Percentiles rank a stretch among this genome's conserved stretches.
phyloP scores from a whole-genome alignment of 768 basidiomycete genomes.

The Candolleomyces eurysporus region DNA sequence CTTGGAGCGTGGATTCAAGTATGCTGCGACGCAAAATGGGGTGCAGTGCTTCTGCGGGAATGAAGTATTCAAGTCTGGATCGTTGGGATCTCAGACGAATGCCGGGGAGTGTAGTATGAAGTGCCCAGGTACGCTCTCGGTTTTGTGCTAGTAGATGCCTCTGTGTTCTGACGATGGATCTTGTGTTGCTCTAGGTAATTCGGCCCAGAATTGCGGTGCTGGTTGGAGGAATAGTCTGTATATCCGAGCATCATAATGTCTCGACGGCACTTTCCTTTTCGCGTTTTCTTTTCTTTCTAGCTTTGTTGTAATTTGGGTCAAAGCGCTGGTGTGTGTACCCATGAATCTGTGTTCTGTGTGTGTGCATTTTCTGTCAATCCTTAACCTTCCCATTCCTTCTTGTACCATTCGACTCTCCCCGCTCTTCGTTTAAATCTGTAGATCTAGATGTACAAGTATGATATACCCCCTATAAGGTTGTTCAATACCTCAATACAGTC shows the following conservation, averaged over 20 bases:
- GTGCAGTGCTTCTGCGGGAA: conserved; percentile 35
- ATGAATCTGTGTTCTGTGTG: too few species aligned
- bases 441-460: too few species aligned
- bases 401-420: too few species aligned
- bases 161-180: background rate
- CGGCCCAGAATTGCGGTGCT: background rate
- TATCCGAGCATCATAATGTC: background rate
- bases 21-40: conserved; percentile 35
- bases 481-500: too few species aligned
- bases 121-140: conserved; percentile 28
- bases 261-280: background rate
- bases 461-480: too few species aligned
- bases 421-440: too few species aligned
- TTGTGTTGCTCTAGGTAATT: conserved; percentile 21
- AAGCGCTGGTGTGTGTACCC: too few species aligned
- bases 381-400: too few species aligned
- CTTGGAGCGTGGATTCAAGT: conserved; percentile 21
- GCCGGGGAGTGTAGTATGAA: conserved; percentile 25
- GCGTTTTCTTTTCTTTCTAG: background rate
- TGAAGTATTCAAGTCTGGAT: conserved; percentile 19
- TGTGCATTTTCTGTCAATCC: too few species aligned
- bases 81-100: conserved; percentile 13
- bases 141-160: background rate
- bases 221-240: conserved; percentile 29
- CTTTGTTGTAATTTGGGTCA: background rate